Evolutionary conservation across 306 rosid genomes (phyloP), one percentile per base, ranked within the genome.

Genomic region (Prunus padus): DNA sequence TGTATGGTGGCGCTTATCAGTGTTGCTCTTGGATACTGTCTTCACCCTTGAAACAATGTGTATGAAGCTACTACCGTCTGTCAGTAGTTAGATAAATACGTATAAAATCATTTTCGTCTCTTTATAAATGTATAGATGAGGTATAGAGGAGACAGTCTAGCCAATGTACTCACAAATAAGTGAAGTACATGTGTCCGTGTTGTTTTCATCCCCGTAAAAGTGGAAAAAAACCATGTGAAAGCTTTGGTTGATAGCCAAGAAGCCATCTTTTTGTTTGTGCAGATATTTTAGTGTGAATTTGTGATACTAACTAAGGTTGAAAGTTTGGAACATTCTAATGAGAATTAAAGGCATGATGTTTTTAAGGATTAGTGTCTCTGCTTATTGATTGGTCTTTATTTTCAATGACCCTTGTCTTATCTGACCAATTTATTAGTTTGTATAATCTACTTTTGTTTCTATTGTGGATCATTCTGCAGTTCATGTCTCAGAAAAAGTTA

Each of bases 1-100:
- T 92, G 88, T 57, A 89, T 89, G 86, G 97, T 95, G 90, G 96
- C 91, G 5, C 84, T 95, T 31, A 55, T 86, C 11, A 80, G 89
- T 82, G 76, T 89, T 30, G 78, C 84, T 74, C 74, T 90, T 81
- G 99, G 98, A 74, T 89, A 89, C 80, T 65, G 75, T 67, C 79
- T 85, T 42, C 95, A 62, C 77, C 74, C n/a, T 64, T 92, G 88
- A 95, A 77, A 62, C 59, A 71, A 28, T 26, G 4, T 20, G 47
- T 7, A 42, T 19, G 61, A 30, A 67, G 67, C 9, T 56, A 23
- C 67, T 10, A 22, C 46, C 67, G 25, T 73, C 59, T 0, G 7
- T 46, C 4, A 31, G 1, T 23, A 67, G 61, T 80, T 72, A 45
- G 69, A 66, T 45, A 31, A 8, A 42, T 49, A 33, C 42, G 33